Percentiles rank a stretch among this genome's conserved stretches.
These are phyloP conservation scores for Peniophora sp. DNA, from an alignment of 1,284 basidiomycete species.

Conservation along the genomic window DNA sequence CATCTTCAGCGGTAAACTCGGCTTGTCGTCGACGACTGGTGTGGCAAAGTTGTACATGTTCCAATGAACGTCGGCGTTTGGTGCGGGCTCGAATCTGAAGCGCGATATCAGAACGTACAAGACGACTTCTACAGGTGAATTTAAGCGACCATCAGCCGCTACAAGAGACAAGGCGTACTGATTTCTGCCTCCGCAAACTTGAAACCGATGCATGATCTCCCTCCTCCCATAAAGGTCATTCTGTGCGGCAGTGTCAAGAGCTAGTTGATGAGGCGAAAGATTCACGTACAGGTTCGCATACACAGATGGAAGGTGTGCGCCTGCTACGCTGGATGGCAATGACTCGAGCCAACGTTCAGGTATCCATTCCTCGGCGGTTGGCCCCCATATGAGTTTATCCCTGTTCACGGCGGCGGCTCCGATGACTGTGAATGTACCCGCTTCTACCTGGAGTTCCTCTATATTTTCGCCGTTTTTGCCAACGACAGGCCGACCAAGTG, in stretches of 20 bases:
- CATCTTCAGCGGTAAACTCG: slow-evolving; percentile 9
- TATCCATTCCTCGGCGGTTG: slow-evolving; percentile 6
- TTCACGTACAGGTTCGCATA: slow-evolving; percentile 6
- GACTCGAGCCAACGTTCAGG: slow-evolving; percentile 10
- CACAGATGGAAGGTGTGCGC: slow-evolving; percentile 6
- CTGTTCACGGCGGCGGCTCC: slow-evolving; percentile 8
- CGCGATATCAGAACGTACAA: slow-evolving; percentile 11
- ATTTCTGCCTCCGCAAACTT: slow-evolving; percentile 15
- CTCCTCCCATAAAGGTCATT: slow-evolving; percentile 10
- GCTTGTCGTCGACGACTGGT: slow-evolving; percentile 1
- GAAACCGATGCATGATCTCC: slow-evolving; percentile 10
- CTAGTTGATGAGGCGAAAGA: neutral
- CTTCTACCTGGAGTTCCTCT: slow-evolving; percentile 1
- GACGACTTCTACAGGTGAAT: slow-evolving; percentile 8
- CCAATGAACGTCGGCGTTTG: slow-evolving; percentile 9
- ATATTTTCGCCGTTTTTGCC: slow-evolving; percentile 2
- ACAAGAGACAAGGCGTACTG: slow-evolving; percentile 4
- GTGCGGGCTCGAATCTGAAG: slow-evolving; percentile 9
- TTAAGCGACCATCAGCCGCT: neutral
- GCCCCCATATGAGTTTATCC: slow-evolving; percentile 9
- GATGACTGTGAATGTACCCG: slow-evolving; percentile 9
- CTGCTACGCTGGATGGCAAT: slow-evolving; percentile 5
- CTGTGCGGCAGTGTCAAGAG: slow-evolving; percentile 4
- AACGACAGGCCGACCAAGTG: no score
- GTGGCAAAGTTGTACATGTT: slow-evolving; percentile 11